Evolutionary conservation across 331 rosid species (phyloP), one percentile per base, ranked within the genome.

Genomic region (Rhamnella rubrinervis): DNA sequence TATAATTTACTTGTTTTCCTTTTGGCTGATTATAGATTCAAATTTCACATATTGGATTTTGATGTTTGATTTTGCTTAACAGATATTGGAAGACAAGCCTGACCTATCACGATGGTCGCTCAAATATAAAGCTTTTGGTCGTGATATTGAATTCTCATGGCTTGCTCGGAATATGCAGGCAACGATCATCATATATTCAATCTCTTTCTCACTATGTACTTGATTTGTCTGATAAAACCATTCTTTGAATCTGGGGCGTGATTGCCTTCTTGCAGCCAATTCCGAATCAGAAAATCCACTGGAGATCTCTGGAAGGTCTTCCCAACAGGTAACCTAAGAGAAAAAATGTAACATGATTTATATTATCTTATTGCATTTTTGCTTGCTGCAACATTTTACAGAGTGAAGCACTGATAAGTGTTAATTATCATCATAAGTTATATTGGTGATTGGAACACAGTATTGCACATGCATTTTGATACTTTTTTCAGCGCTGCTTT

Each of bases 101-200:
- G 88, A 86, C 25, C 79, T 85, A 55, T 91, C 98, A n/a, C 83
- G 95, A 55, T 93, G 98, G 98, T 84, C 97, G 11, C 82, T 93
- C 78, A 91, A 91, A 83, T 89, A 93, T 68, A 73, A 83, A 59
- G 98, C 96, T 59, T 89, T 93, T 72, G 95, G 97, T 31, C 97
- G 87, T 46, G 76, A 89, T 66, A 78, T 93, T 61, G 86, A 93
- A 61, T 93, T 62, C 78, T 84, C 98, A 28, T 93, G 98, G 98
- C 97, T 93, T 80, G 92, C 98, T 66, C 89, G 91, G 39, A 93
- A 93, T 82, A 83, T 93, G 96, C 97, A 93, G 96, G 97, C 57
- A 85, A 84, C 74, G 5, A 31, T 31, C 20, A 70, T 80, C 46
- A 73, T 81, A 19, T 72, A 21, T 40, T 39, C 23, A 37, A 14